Evolutionary conservation across 2,329 filamentous ascomycete genomes (phyloP).

Genomic region (Nannizzia gypsea): DNA sequence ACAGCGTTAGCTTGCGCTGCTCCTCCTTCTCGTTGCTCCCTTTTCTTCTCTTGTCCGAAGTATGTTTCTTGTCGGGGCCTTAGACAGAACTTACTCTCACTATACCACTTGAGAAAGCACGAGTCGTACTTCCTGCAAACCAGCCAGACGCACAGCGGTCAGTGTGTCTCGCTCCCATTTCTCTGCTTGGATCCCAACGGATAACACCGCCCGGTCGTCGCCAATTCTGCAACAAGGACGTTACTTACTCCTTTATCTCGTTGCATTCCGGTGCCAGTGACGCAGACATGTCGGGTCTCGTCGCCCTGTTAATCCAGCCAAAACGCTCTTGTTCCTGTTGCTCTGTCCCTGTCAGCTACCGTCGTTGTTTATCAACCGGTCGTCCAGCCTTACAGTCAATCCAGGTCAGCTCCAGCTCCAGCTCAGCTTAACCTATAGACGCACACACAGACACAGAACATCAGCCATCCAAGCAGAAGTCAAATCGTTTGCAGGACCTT

Average conservation of each 20-base stretch:
- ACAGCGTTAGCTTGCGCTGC: conserved; percentile 1
- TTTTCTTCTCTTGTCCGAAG: conserved; percentile 3
- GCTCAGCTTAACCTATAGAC: no score
- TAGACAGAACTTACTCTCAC: conserved; percentile 62
- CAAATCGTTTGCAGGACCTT: no score
- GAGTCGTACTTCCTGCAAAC: conserved; percentile 95
- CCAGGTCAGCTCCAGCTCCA: no score
- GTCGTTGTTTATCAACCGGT: no score
- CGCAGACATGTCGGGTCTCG: conserved; percentile 59
- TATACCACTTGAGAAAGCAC: conserved; percentile 99
- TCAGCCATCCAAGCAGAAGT: no score
- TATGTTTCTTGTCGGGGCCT: neutral
- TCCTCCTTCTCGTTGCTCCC: neutral
- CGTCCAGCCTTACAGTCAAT: no score
- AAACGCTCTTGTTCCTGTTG: no score
- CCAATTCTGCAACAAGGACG: neutral
- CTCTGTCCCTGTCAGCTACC: no score
- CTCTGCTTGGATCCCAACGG: neutral
- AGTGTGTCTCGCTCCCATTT: no score
- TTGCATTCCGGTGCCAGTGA: conserved; percentile 93
- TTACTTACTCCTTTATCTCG: conserved; percentile 76
- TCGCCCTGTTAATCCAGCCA: no score
- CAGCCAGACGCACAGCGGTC: no score
- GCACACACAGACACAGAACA: no score
- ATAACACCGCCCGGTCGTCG: neutral